Evolutionary conservation across 768 basidiomycete species (phyloP).

Genomic region (Phylloporus rhodoxanthus): DNA sequence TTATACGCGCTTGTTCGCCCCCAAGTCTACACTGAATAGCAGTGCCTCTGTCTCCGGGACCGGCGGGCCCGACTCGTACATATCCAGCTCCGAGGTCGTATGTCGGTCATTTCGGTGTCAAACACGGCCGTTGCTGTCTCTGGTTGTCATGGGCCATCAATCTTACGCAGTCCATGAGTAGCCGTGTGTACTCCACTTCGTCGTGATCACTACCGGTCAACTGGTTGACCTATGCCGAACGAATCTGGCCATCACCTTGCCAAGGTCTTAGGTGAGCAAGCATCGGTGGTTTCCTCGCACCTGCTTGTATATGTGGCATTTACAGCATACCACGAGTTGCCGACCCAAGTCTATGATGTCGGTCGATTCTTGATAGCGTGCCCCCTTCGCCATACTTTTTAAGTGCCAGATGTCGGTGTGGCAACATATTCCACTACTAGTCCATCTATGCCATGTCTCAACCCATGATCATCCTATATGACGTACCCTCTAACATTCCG

Average conservation of each 20-base stretch:
- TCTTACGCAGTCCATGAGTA: neutral
- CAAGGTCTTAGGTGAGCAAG: conserved; percentile 8
- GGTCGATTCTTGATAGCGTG: neutral
- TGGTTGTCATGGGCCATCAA: conserved; percentile 3
- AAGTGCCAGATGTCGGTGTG: conserved; percentile 6
- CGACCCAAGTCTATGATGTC: neutral
- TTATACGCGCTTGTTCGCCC: neutral
- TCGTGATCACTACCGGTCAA: conserved; percentile 7
- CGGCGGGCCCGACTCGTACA: neutral
- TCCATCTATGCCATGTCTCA: conserved; percentile 32
- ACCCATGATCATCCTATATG: conserved; percentile 60
- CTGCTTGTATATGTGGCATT: neutral
- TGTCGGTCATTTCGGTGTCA: neutral
- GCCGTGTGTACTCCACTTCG: neutral
- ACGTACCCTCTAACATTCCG: conserved; percentile 52
- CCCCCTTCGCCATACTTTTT: conserved; percentile 1
- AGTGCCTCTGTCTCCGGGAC: neutral
- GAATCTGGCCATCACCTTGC: neutral
- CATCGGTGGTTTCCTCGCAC: conserved; percentile 11
- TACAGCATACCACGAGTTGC: conserved; percentile 10
- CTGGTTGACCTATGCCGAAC: neutral
- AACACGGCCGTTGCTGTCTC: conserved; percentile 1
- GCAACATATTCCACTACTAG: neutral
- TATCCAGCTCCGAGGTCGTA: neutral
- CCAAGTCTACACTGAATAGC: neutral